Conservation (phyloP, 495 filamentous ascomycete species). For the Aspergillus funiculosus region DNA sequence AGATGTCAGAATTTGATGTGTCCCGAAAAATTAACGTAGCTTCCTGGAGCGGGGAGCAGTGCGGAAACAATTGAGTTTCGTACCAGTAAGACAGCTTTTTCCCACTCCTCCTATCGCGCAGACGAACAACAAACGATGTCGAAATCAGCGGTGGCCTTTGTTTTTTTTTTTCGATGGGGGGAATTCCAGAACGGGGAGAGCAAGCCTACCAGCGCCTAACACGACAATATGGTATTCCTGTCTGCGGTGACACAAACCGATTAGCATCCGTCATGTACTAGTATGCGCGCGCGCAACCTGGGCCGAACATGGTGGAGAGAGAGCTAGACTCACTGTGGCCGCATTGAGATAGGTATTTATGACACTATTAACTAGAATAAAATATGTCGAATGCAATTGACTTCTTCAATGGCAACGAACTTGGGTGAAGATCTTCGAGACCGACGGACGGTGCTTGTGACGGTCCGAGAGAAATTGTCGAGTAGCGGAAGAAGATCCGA, state of each 20-base stretch:
- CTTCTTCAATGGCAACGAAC: constrained; percentile 4
- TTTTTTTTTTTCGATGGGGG: too few species aligned
- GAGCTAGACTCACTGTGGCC: constrained; percentile 44
- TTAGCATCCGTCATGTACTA: constrained; percentile 23
- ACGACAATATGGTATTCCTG: constrained; percentile 92
- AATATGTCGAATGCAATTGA: constrained; percentile 1
- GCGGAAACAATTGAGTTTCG: constrained; percentile 14
- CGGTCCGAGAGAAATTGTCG: background rate
- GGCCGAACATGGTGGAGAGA: background rate
- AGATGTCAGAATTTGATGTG: constrained; percentile 10
- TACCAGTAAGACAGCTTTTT: constrained; percentile 97
- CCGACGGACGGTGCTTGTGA: background rate
- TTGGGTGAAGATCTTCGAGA: background rate
- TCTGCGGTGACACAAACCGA: constrained; percentile 33
- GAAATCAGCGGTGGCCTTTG: constrained; percentile 13
- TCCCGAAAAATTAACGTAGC: background rate
- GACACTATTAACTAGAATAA: constrained; percentile 8
- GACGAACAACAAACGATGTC: constrained; percentile 7
- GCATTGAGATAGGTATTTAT: constrained; percentile 35
- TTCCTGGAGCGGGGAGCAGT: background rate
- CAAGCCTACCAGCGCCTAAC: constrained; percentile 70
- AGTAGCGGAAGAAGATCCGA: background rate
- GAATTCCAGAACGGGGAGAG: constrained; percentile 11
- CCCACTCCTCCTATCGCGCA: constrained; percentile 76
- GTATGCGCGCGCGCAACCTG: background rate